These are phyloP conservation scores for Ophioceras dolichostomum DNA, from an alignment of 2,329 filamentous ascomycete species.

Conservation along the genomic window DNA sequence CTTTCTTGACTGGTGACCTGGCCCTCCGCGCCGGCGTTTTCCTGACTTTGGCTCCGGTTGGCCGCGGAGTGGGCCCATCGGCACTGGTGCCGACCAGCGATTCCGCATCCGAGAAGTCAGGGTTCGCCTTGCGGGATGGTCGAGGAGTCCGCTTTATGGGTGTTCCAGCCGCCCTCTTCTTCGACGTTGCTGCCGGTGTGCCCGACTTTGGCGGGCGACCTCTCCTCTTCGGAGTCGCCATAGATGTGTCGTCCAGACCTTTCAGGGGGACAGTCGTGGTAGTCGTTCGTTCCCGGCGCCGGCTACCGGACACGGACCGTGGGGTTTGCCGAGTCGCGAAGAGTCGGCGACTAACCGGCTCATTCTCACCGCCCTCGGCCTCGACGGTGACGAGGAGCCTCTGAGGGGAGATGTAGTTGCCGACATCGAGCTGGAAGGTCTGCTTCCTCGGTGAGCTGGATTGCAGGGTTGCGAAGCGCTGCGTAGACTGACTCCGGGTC, in stretches of 20 bases:
- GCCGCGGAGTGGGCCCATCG: conserved; percentile 14
- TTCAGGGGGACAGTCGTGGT: conserved; percentile 39
- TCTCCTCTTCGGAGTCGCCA: conserved; percentile 26
- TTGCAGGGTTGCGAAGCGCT: conserved; percentile 19
- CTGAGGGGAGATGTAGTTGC: conserved; percentile 35
- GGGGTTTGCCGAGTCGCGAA: conserved; percentile 27
- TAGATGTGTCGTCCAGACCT: conserved; percentile 23
- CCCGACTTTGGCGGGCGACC: conserved; percentile 37
- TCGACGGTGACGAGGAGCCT: conserved; percentile 43
- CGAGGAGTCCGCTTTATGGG: conserved; percentile 24
- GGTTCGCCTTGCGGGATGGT: conserved; percentile 18
- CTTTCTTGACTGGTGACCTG: conserved; percentile 14
- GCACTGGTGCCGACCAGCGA: conserved; percentile 15
- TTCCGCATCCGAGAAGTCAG: conserved; percentile 8
- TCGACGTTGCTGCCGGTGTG: conserved; percentile 32
- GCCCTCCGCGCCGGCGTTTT: conserved; percentile 7
- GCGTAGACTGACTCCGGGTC: conserved; percentile 29
- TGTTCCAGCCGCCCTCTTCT: conserved; percentile 31
- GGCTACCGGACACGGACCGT: conserved; percentile 19
- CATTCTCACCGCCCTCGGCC: conserved; percentile 22
- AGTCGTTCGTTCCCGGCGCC: conserved; percentile 24
- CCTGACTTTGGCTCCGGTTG: conserved; percentile 3
- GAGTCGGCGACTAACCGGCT: conserved; percentile 18
- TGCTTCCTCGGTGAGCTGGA: conserved; percentile 38
- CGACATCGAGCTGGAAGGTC: conserved; percentile 44